Evolutionary conservation across 768 basidiomycete genomes (phyloP).

Genomic region (Boletus pseudopeckii): DNA sequence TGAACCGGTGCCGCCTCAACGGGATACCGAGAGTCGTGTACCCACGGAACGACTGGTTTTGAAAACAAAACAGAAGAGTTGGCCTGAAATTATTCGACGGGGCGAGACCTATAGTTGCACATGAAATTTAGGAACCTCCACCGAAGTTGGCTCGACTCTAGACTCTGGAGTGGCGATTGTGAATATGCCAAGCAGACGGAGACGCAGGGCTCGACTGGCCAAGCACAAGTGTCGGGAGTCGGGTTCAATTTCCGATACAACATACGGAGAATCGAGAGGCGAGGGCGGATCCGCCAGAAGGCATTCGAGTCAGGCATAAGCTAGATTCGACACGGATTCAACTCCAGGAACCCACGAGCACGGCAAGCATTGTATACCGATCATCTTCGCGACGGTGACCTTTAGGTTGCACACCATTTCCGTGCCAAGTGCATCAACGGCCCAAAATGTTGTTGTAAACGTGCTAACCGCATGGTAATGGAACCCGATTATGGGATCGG

Average conservation of each 20-base stretch:
- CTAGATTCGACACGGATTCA: conserved; percentile 2
- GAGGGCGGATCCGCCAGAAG: conserved; percentile 13
- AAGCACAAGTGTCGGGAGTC: conserved; percentile 1
- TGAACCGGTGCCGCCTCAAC: background rate
- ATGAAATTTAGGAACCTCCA: background rate
- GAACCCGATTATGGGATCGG: conserved; percentile 4
- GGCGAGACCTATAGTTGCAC: no score
- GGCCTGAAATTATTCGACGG: background rate
- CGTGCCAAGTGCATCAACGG: background rate
- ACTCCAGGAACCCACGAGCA: background rate
- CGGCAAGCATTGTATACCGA: background rate
- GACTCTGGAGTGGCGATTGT: background rate
- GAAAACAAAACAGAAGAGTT: conserved; percentile 8
- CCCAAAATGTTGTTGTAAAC: background rate
- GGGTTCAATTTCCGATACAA: conserved; percentile 8
- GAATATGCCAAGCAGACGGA: background rate
- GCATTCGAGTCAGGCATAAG: background rate
- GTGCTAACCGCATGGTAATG: background rate
- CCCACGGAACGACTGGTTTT: background rate
- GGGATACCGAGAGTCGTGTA: background rate
- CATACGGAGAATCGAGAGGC: background rate
- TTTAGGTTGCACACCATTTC: background rate
- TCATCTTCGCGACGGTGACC: conserved; percentile 17
- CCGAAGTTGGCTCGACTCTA: background rate
- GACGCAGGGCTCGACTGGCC: background rate